phyloP scores from a whole-genome alignment of 2,329 filamentous ascomycete species.

The Coniochaeta hoffmannii region DNA sequence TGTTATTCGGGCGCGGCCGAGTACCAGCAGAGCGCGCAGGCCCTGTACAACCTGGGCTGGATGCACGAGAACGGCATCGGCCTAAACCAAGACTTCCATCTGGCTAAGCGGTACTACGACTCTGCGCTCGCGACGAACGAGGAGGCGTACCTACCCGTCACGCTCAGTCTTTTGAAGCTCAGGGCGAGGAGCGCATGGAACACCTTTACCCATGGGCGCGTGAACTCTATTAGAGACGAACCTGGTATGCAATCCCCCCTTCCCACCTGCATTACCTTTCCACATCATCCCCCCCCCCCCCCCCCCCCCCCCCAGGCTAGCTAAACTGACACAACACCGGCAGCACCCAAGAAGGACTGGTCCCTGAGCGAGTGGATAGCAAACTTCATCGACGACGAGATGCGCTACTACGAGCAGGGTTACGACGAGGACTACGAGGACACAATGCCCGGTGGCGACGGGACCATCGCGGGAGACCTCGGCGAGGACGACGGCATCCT shows the following conservation, averaged over 20 bases:
- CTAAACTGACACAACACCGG: conserved; percentile 11
- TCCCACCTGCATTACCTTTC: too few relatives aligned
- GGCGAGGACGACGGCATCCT: conserved; percentile 77
- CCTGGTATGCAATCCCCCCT: conserved; percentile 57
- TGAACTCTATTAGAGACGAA: conserved; percentile 89
- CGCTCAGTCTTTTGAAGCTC: conserved; percentile 79
- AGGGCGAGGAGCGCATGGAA: conserved; percentile 89
- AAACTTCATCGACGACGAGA: conserved; percentile 68
- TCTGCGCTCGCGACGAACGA: conserved; percentile 83
- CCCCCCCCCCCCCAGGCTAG: background rate
- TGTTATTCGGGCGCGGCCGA: conserved; percentile 93
- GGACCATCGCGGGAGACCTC: conserved; percentile 54
- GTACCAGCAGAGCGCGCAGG: conserved; percentile 85
- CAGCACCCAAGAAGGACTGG: conserved; percentile 64
- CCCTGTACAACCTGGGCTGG: conserved; percentile 95
- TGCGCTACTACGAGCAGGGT: conserved; percentile 52
- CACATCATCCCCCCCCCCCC: too few relatives aligned
- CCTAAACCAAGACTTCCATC: conserved; percentile 89
- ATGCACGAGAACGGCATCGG: conserved; percentile 98
- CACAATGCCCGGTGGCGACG: conserved; percentile 48
- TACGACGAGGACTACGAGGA: conserved; percentile 50
- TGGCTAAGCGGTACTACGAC: conserved; percentile 95
- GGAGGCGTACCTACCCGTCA: conserved; percentile 91
- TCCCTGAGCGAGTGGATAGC: conserved; percentile 80
- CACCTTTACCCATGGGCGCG: conserved; percentile 76